These are phyloP conservation scores for Euphrasia arctica DNA, from an alignment of 305 asterid species.

Conservation along the genomic window DNA sequence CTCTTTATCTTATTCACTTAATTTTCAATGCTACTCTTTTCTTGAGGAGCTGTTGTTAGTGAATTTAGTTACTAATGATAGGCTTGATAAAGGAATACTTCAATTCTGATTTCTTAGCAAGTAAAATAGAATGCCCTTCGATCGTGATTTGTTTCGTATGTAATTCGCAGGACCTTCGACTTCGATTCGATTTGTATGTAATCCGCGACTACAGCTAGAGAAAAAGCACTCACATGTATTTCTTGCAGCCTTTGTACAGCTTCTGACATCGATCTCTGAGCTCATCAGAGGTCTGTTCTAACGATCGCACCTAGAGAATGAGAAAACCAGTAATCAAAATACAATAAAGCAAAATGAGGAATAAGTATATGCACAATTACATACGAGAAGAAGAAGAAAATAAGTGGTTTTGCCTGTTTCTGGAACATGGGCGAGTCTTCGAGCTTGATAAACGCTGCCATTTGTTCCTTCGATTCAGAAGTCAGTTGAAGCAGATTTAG, in stretches of 20 bases:
- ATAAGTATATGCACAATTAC: background rate
- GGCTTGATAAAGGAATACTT: too few species aligned
- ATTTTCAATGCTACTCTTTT: too few species aligned
- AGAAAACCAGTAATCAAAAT: conserved; percentile 22
- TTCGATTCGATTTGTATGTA: background rate
- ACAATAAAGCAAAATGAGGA: conserved; percentile 9
- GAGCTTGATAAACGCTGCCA: conserved; percentile 80
- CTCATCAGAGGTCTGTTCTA: conserved; percentile 83
- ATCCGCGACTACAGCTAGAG: background rate
- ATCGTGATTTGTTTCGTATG: too few species aligned
- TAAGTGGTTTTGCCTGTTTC: conserved; percentile 48
- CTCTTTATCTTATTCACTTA: too few species aligned
- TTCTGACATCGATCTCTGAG: conserved; percentile 92
- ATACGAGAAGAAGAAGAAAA: background rate
- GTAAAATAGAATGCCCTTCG: too few species aligned
- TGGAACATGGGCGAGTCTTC: conserved; percentile 99
- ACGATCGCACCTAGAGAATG: conserved; percentile 60
- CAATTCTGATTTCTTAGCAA: too few species aligned
- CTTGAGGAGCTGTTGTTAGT: too few species aligned
- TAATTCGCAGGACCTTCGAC: background rate
- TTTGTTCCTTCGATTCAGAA: conserved; percentile 28
- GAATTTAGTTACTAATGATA: too few species aligned
- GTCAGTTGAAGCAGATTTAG: conserved; percentile 21
- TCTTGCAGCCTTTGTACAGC: conserved; percentile 79
- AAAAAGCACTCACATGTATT: conserved; percentile 67